Evolutionary conservation across 257 asterid genomes (phyloP).

Genomic region (Nicotiana otophora): DNA sequence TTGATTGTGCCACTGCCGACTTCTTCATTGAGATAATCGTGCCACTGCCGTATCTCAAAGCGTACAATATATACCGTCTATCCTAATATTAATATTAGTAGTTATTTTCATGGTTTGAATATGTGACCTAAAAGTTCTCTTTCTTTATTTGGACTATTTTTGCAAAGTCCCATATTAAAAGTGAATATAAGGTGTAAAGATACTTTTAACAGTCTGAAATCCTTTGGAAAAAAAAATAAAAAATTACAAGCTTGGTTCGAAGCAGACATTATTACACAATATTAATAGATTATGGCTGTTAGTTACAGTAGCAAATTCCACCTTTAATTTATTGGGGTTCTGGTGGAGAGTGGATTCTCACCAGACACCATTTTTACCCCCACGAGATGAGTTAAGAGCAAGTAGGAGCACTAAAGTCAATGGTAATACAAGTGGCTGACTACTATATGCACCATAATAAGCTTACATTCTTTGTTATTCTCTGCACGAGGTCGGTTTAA

Average conservation of each 20-base stretch:
- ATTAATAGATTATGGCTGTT: not conserved
- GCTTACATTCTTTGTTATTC: not conserved
- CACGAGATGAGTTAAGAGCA: not conserved
- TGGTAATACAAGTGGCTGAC: not conserved
- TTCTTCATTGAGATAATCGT: too few species aligned
- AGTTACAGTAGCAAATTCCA: not conserved
- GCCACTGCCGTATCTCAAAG: rapidly evolving
- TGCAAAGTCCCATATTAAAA: not conserved
- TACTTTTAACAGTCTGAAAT: not conserved
- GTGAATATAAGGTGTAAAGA: not conserved
- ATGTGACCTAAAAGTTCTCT: too few species aligned
- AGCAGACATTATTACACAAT: too few species aligned
- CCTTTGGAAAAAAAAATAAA: not conserved
- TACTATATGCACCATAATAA: not conserved
- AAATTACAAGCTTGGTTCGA: too few species aligned
- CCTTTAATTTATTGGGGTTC: not conserved
- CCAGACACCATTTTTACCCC: not conserved
- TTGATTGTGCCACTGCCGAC: not conserved
- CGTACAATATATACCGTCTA: rapidly evolving
- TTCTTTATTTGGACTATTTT: too few species aligned
- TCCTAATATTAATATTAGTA: too few species aligned
- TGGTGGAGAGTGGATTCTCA: not conserved
- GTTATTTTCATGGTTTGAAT: rapidly evolving
- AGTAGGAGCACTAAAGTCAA: not conserved
- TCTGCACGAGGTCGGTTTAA: not conserved